Conservation (phyloP, 257 asterid genomes). For the Nicotiana sylvestris region DNA sequence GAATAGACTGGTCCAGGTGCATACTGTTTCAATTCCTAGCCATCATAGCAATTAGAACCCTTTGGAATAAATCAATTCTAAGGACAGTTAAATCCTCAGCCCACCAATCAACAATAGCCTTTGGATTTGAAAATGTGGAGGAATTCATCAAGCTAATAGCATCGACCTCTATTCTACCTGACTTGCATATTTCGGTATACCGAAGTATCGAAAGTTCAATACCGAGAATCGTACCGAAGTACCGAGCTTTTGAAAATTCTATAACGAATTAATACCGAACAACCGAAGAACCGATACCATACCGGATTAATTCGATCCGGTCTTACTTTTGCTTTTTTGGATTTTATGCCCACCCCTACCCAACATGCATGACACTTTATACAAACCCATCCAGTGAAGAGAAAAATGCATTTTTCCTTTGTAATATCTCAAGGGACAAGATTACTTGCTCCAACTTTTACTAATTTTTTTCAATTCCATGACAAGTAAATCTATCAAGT, state of each 20-base stretch:
- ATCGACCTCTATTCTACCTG: constrained; percentile 18
- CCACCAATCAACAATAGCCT: constrained; percentile 74
- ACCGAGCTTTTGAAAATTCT: no score
- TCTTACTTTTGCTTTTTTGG: no score
- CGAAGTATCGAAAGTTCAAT: no score
- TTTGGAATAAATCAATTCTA: constrained; percentile 61
- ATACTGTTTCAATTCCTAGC: constrained; percentile 61
- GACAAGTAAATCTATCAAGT: background rate
- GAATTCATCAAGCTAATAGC: constrained; percentile 25
- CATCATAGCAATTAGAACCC: constrained; percentile 73
- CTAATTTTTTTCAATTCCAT: background rate
- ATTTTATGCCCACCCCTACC: background rate
- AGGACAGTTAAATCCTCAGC: constrained; percentile 72
- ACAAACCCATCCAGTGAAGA: background rate
- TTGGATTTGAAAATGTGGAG: constrained; percentile 22
- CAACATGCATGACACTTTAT: background rate
- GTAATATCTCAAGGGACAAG: background rate
- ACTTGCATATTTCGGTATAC: background rate
- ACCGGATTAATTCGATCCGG: no score
- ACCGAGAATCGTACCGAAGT: no score
- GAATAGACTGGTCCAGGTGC: constrained; percentile 81
- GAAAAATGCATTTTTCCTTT: background rate
- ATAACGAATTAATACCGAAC: no score
- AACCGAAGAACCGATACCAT: no score
- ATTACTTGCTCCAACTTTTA: background rate